phyloP scores from a whole-genome alignment of 306 rosid species.

The Luffa acutangula region DNA sequence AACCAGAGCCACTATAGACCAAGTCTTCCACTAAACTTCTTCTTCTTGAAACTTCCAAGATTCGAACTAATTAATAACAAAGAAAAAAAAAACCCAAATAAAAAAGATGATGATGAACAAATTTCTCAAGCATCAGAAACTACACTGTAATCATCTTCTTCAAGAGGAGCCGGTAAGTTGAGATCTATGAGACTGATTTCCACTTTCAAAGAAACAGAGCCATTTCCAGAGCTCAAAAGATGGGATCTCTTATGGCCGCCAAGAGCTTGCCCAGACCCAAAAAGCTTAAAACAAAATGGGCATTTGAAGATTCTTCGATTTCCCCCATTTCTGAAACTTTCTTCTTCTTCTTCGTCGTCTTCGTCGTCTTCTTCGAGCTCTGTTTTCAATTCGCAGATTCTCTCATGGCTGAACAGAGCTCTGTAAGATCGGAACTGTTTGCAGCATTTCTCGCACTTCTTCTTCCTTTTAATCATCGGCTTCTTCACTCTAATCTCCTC shows the following conservation, averaged over 20 bases:
- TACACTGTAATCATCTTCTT: constrained; percentile 54
- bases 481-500: constrained; percentile 19
- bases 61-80: background rate
- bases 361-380: background rate
- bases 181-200: constrained; percentile 55
- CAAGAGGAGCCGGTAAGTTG: constrained; percentile 60
- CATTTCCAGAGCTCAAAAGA: constrained; percentile 12
- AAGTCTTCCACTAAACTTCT: background rate
- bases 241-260: constrained; percentile 95
- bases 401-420: constrained; percentile 54
- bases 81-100: too few relatives aligned
- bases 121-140: constrained; percentile 39
- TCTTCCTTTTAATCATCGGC: constrained; percentile 26
- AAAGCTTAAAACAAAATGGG: constrained; percentile 58
- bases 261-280: constrained; percentile 83
- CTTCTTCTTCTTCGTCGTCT: constrained; percentile 9
- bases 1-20: background rate
- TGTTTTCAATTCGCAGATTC: constrained; percentile 18
- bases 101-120: background rate
- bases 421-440: constrained; percentile 52
- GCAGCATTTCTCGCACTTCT: constrained; percentile 40
- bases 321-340: constrained; percentile 5
- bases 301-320: constrained; percentile 39
- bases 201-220: constrained; percentile 4
- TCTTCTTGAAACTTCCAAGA: background rate